A percentile compares a stretch with the other conserved stretches of the same genome.
These are phyloP conservation scores for Gonium pectorale DNA, from an alignment of 139 green algal species.

Conservation along the genomic window DNA sequence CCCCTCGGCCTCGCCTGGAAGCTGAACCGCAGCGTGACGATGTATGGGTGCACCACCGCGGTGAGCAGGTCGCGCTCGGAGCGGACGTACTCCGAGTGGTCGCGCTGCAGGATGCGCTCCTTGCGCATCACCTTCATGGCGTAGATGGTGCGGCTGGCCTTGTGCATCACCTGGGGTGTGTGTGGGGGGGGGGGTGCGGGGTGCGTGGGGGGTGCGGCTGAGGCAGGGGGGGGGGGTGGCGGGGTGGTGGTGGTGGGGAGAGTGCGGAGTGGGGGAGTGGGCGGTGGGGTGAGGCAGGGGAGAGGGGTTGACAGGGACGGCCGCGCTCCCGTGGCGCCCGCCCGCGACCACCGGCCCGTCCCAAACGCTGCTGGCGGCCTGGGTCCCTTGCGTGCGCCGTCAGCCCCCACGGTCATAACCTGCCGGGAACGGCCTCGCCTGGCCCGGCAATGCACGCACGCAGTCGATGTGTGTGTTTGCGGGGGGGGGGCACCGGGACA, in stretches of 20 bases:
- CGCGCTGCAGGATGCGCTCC: conserved; percentile 90
- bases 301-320: neutral
- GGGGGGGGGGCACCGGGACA: no score
- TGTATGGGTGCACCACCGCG: conserved; percentile 94
- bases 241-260: neutral
- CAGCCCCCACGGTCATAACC: no score
- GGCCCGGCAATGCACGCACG: no score
- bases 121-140: conserved; percentile 98
- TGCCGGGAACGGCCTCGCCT: no score
- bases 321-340: no score
- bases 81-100: conserved; percentile 93
- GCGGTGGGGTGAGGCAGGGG: neutral
- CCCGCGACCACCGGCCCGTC: no score
- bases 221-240: neutral
- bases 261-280: no score
- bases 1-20: conserved; percentile 86
- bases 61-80: conserved; percentile 95
- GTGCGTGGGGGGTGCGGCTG: neutral
- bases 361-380: no score
- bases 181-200: neutral
- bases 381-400: no score
- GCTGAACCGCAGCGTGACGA: conserved; percentile 93
- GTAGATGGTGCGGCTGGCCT: conserved; percentile 74
- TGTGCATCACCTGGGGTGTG: conserved; percentile 71
- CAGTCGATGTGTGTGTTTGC: no score